Evolutionary conservation across 805 yeast species (phyloP), one percentile per base, ranked within the genome.

Genomic region (Saccharomycopsis capsularis): DNA sequence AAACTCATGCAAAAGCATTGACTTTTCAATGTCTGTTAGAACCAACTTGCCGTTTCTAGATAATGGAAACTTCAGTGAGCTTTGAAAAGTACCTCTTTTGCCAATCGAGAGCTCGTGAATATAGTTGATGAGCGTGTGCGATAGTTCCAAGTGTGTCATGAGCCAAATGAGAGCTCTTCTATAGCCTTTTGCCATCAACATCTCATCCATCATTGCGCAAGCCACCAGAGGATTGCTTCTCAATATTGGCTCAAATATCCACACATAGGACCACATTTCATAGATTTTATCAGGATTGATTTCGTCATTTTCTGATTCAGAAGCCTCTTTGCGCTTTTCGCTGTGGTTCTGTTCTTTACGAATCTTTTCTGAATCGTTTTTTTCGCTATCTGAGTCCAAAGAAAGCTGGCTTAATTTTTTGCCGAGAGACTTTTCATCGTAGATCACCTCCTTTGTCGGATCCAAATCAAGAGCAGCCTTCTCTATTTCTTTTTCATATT

Each of bases 1-100:
- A 55, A 83, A 80, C 60, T 81, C 88, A 63, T 82, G 89, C 34
- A 85, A 61, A 13, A 85, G 59, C 87, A 82, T 81, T 55, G 76
- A 74, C 52, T 66, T 70, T 56, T 84, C 91, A 43, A 81, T 69
- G 9, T 73, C 77, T 15, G 84, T 75, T 32, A 84, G 62, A 3
- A 62, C 66, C 19, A 84, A 53, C 2, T 21, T 47, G 0, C 89
- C 90, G 54, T 68, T 67, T 58, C 91, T 69, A 7, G 85, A 76
- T 57, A 80, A 79, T 27, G 16, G 37, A 19, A 19, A 48, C 25
- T 21, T 42, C 3, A 21, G 32, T 24, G 30, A 24, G 16, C 13
- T 9, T 9, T 40, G 18, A 5, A 5, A 23, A 3, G 24, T 36
- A 0, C 88, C 88, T 52, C 89, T 66, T n/a, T 68, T 54, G 0